Evolutionary conservation across 768 basidiomycete species (phyloP).

Genomic region (Tulasnella sp.): DNA sequence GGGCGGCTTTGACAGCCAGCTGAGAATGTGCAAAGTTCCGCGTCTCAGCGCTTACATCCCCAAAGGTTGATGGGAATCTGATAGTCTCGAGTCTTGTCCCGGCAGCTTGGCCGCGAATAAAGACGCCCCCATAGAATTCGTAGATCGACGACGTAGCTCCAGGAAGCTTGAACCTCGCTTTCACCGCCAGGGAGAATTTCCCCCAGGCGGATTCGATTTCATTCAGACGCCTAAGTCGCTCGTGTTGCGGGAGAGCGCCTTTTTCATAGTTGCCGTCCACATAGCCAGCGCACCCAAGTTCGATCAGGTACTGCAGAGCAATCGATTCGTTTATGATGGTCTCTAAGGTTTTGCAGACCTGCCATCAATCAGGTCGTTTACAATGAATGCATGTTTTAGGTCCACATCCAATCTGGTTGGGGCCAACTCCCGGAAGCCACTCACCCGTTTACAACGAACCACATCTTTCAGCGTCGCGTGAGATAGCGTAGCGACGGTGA

Average conservation of each 20-base stretch:
- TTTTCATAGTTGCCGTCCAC: not conserved
- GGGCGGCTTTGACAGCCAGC: not conserved
- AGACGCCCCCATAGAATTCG: conserved; percentile 1
- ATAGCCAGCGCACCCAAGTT: not conserved
- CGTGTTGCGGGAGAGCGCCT: not conserved
- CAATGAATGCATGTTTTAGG: too few relatives aligned
- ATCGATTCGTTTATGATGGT: not conserved
- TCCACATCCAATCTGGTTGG: too few relatives aligned
- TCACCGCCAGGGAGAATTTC: not conserved
- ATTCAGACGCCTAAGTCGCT: not conserved
- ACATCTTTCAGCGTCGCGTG: too few relatives aligned
- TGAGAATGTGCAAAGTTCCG: too few relatives aligned
- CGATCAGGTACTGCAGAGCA: not conserved
- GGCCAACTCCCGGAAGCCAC: too few relatives aligned
- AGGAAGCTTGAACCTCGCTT: not conserved
- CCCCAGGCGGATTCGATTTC: not conserved
- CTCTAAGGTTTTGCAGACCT: not conserved
- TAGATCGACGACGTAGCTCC: not conserved
- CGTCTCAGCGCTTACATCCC: not conserved
- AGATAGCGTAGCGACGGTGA: too few relatives aligned
- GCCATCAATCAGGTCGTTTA: too few relatives aligned
- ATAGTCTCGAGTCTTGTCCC: not conserved
- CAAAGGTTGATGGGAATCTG: not conserved
- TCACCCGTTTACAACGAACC: too few relatives aligned
- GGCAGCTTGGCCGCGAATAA: not conserved